phyloP scores from a whole-genome alignment of 2,329 filamentous ascomycete species.

The Knufia fluminis region DNA sequence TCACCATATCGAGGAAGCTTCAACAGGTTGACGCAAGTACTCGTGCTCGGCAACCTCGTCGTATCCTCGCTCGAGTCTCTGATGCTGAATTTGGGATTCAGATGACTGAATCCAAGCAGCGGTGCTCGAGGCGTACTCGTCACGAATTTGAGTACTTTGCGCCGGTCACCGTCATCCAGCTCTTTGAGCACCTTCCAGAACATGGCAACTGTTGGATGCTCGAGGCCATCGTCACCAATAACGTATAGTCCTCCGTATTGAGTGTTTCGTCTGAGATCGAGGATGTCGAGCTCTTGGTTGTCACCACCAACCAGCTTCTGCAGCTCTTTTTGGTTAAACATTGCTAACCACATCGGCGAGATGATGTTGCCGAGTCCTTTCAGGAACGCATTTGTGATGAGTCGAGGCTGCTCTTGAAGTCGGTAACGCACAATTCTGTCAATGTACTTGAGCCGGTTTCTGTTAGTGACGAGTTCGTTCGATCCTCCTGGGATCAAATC shows the following conservation, averaged over 20 bases:
- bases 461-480: slow-evolving; percentile 72
- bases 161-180: slow-evolving; percentile 65
- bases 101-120: slow-evolving; percentile 74
- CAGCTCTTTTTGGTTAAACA: slow-evolving; percentile 96
- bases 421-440: slow-evolving; percentile 83
- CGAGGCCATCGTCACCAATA: slow-evolving; percentile 77
- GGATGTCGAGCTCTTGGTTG: slow-evolving; percentile 72
- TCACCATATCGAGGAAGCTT: slow-evolving; percentile 78
- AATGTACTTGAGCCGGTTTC: slow-evolving; percentile 90
- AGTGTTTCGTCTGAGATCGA: slow-evolving; percentile 76
- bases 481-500: slow-evolving; percentile 71
- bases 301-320: slow-evolving; percentile 90
- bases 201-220: slow-evolving; percentile 74
- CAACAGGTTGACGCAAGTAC: slow-evolving; percentile 89
- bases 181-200: slow-evolving; percentile 86
- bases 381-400: slow-evolving; percentile 82
- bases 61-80: slow-evolving; percentile 71
- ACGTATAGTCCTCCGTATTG: slow-evolving; percentile 78
- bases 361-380: slow-evolving; percentile 80
- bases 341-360: slow-evolving; percentile 83
- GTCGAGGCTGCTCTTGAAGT: slow-evolving; percentile 66
- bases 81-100: slow-evolving; percentile 82
- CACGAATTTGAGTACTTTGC: slow-evolving; percentile 89
- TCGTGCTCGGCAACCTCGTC: slow-evolving; percentile 76
- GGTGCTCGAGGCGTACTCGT: slow-evolving; percentile 88